These are phyloP conservation scores for Saturnispora mendoncae DNA, from an alignment of 805 yeast genomes.

Conservation along the genomic window DNA sequence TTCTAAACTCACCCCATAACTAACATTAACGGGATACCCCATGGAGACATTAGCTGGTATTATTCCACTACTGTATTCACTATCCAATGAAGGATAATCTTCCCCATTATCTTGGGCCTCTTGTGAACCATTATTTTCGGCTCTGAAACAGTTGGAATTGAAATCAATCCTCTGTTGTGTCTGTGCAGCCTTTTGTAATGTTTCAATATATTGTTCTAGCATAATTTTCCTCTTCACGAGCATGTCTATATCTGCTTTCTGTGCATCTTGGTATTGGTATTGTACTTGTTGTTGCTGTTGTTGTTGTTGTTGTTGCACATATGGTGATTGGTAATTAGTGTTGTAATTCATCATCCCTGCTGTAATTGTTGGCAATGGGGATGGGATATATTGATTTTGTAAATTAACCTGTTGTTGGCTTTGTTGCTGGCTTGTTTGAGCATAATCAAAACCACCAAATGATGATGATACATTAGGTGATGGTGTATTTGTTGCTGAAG, in stretches of 20 bases:
- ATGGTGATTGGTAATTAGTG: not conserved
- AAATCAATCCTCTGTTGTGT: not conserved
- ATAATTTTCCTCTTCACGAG: slow-evolving; percentile 1
- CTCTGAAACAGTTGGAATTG: not conserved
- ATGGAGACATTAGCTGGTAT: not conserved
- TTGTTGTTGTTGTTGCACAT: not conserved
- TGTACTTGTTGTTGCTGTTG: not conserved
- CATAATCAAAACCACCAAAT: not conserved
- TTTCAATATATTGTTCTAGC: slow-evolving; percentile 3
- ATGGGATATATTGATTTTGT: not conserved
- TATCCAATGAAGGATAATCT: slow-evolving; percentile 2
- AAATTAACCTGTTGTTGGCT: not conserved
- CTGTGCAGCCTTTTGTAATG: slow-evolving; percentile 5
- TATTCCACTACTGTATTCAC: not conserved
- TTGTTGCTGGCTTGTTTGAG: not conserved
- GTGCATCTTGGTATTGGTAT: not conserved
- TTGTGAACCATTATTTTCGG: not conserved
- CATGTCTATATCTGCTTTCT: slow-evolving; percentile 2
- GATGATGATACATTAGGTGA: not conserved
- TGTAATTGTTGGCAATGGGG: not conserved
- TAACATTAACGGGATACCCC: not conserved
- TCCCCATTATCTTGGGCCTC: slow-evolving; percentile 1
- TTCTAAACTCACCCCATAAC: too few relatives aligned
- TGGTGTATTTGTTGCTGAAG: not conserved
- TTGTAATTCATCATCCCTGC: not conserved